Base-by-base conservation (phyloP, 2,329 filamentous ascomycete genomes). In the Drechmeria coniospora region DNA sequence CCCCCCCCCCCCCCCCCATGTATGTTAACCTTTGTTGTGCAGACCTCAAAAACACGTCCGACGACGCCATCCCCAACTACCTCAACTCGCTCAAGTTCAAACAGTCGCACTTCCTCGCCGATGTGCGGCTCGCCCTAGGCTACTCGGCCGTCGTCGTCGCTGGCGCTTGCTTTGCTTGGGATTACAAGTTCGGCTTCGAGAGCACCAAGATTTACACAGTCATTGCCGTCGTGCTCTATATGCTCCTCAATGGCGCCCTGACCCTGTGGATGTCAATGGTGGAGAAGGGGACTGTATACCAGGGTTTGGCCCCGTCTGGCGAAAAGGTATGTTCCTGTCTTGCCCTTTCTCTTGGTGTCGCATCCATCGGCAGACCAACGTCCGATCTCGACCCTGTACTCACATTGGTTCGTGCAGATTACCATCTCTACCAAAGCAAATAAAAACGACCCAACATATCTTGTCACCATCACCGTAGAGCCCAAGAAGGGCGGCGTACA, bases 41-140 rank as follows among this genome's bases (percentile, higher is more conserved):
- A 92, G 90, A 95, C 51, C 77, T 98, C 38, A 95, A 95, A 57
- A 92, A 90, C 60, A 92, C 86, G 21, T 83, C 81, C 40, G 90
- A 98, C 59, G 90, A 98, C 57, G 83, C 86, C 32, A 76, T 98
- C 34, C 74, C 80, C 33, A 84, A 90, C 57, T 95, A 95, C 61
- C 74, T 98, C 37, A 87, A 82, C 56, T 80, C 74, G 18, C 74
- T 95, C 50, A 75, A 66, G 40, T 94, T 94, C 63, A 68, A 61
- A 36, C 84, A 92, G 56, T 75, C 79, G 37, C 78, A 95, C 58
- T 66, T 57, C 32, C 74, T 90, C 26, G 73, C 75, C 43, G 86
- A 95, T 46, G 69, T 92, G 26, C 81, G 83, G 29, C 74, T 98
- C 25, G 66, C 63, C 1, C 64, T 98, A 7, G 90, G 90, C 37